phyloP scores from a whole-genome alignment of 2,329 filamentous ascomycete species.

The Amphichorda felina region DNA sequence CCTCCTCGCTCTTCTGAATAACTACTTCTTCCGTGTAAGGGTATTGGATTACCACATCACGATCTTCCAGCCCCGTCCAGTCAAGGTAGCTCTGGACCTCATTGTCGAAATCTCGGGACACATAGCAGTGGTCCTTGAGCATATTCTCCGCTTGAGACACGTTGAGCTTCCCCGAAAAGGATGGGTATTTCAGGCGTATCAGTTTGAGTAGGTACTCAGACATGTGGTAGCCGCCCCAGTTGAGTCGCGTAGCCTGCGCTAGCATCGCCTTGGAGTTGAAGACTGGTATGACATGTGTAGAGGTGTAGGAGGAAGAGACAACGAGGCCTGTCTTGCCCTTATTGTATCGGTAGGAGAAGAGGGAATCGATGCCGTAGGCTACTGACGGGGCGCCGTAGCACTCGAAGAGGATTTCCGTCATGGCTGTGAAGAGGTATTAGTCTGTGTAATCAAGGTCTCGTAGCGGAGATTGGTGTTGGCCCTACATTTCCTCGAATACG shows the following conservation, averaged over 20 bases:
- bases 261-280: conserved; percentile 77
- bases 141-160: conserved; percentile 79
- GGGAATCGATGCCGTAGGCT: conserved; percentile 88
- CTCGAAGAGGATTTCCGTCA: conserved; percentile 96
- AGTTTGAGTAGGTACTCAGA: conserved; percentile 88
- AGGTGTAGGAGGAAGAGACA: conserved; percentile 82
- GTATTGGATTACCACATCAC: conserved; percentile 82
- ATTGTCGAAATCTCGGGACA: conserved; percentile 71
- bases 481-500: conserved; percentile 79
- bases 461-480: neutral
- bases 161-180: conserved; percentile 77
- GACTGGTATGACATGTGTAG: conserved; percentile 91
- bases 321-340: conserved; percentile 78
- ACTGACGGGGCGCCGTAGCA: conserved; percentile 85
- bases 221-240: conserved; percentile 87
- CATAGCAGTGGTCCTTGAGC: conserved; percentile 78
- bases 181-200: conserved; percentile 81
- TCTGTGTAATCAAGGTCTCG: no score
- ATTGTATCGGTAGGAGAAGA: conserved; percentile 94
- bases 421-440: conserved; percentile 44
- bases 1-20: conserved; percentile 86
- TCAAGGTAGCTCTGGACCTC: conserved; percentile 73
- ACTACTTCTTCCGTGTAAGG: conserved; percentile 87
- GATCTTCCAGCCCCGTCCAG: conserved; percentile 83
- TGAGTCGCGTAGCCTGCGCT: conserved; percentile 74